Conservation (phyloP, 2,329 filamentous ascomycete genomes). For the Aspergillus udagawae region DNA sequence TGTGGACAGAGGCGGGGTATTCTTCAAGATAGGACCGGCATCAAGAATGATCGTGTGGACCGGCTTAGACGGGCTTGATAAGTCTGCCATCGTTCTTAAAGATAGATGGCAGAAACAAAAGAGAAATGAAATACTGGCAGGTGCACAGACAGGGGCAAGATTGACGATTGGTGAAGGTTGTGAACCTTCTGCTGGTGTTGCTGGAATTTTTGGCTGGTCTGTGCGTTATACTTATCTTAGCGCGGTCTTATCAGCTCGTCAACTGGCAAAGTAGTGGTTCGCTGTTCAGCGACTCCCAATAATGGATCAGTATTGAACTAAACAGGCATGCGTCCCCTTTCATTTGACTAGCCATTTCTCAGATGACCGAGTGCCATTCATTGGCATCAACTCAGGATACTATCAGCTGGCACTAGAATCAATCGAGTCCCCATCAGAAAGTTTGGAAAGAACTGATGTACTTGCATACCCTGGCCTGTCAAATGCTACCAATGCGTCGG, state of each 20-base stretch:
- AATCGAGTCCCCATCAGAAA: too few species aligned
- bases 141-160: neutral
- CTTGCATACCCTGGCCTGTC: too few species aligned
- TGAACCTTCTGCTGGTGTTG: constrained; percentile 5
- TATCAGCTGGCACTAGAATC: too few species aligned
- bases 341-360: neutral
- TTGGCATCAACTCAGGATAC: too few species aligned
- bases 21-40: constrained; percentile 88
- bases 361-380: too few species aligned
- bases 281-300: too few species aligned
- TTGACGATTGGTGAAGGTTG: constrained; percentile 2
- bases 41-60: constrained; percentile 85
- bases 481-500: too few species aligned
- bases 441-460: too few species aligned
- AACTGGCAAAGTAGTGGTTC: neutral
- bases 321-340: too few species aligned
- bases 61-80: constrained; percentile 50
- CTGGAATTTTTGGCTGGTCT: constrained; percentile 32
- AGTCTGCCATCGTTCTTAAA: constrained; percentile 20
- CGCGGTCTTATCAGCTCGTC: constrained; percentile 6
- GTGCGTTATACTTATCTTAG: constrained; percentile 40
- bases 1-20: constrained; percentile 79
- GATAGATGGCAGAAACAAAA: neutral
- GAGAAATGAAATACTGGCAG: neutral
- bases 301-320: too few species aligned